phyloP scores from a whole-genome alignment of 2,329 filamentous ascomycete species.

The Alternaria arborescens region DNA sequence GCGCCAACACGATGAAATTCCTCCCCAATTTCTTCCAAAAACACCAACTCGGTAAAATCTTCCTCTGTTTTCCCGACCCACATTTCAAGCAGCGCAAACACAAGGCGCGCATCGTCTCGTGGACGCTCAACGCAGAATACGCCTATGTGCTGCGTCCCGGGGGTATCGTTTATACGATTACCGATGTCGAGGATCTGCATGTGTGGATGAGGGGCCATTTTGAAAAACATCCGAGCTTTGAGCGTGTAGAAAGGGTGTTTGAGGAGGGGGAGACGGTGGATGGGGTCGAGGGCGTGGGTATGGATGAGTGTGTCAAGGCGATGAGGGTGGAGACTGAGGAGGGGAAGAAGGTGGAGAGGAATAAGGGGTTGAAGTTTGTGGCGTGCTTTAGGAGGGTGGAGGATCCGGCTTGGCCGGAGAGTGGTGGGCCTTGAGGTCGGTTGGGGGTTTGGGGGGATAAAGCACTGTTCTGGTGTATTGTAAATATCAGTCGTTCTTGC shows the following conservation, averaged over 20 bases:
- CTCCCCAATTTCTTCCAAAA: conserved; percentile 95
- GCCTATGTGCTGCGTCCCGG: conserved; percentile 85
- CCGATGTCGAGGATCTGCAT: conserved; percentile 93
- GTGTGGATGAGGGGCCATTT: conserved; percentile 93
- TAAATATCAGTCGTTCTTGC: too few relatives aligned
- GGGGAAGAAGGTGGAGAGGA: conserved; percentile 93
- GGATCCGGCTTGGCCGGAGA: conserved; percentile 80
- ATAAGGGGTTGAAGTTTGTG: conserved; percentile 89
- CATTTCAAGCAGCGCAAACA: conserved; percentile 98
- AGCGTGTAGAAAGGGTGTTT: conserved; percentile 64
- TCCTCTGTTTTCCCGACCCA: conserved; percentile 97
- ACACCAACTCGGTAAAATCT: conserved; percentile 85
- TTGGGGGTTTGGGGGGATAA: not conserved
- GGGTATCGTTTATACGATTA: conserved; percentile 93
- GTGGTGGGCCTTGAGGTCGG: conserved; percentile 41
- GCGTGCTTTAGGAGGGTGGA: conserved; percentile 83
- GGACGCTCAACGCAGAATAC: conserved; percentile 90
- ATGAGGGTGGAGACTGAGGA: conserved; percentile 93
- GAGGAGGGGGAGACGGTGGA: conserved; percentile 69
- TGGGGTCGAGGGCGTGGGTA: conserved; percentile 69
- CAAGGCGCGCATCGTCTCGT: conserved; percentile 92
- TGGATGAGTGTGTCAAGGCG: conserved; percentile 74
- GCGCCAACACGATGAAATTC: conserved; percentile 99
- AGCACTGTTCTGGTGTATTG: not conserved
- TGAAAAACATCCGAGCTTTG: conserved; percentile 78